These are phyloP conservation scores for Crithidia sp. DNA, from an alignment of 208 protist genomes.

Conservation along the genomic window DNA sequence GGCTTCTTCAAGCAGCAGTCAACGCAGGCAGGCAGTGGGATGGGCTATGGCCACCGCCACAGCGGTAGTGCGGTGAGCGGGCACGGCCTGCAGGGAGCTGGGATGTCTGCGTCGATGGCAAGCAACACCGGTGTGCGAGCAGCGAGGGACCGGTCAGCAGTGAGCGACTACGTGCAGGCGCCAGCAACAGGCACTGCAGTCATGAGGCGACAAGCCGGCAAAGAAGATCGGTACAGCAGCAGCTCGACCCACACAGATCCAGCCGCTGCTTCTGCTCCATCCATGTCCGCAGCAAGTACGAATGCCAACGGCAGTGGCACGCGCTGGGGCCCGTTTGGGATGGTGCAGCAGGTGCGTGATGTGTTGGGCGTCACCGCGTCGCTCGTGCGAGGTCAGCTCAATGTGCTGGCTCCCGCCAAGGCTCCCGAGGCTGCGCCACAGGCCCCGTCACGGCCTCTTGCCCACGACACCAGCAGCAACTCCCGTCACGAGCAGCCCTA, in stretches of 20 bases:
- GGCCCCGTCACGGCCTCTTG: slow-evolving; percentile 10
- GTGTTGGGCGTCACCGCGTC: slow-evolving; percentile 69
- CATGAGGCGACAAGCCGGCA: no score
- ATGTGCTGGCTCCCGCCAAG: slow-evolving; percentile 39
- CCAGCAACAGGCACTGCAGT: no score
- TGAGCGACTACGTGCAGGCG: no score
- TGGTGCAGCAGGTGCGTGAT: slow-evolving; percentile 63
- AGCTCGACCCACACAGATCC: no score
- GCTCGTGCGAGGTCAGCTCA: slow-evolving; percentile 56
- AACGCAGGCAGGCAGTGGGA: slow-evolving; percentile 16
- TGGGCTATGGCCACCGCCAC: slow-evolving; percentile 15
- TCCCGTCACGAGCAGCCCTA: neutral
- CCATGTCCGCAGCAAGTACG: neutral
- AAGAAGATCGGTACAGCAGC: no score
- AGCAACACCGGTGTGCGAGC: no score
- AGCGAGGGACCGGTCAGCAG: no score
- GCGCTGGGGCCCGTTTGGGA: slow-evolving; percentile 32
- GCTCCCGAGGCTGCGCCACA: neutral
- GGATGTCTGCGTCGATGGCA: no score
- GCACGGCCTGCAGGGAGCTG: no score
- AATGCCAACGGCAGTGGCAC: neutral
- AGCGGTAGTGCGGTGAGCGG: neutral
- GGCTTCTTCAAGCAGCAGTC: slow-evolving; percentile 56
- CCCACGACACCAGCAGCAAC: neutral
- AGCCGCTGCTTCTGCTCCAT: no score